Base-by-base conservation (phyloP, 257 asterid species). In the Solanum medicagineum region DNA sequence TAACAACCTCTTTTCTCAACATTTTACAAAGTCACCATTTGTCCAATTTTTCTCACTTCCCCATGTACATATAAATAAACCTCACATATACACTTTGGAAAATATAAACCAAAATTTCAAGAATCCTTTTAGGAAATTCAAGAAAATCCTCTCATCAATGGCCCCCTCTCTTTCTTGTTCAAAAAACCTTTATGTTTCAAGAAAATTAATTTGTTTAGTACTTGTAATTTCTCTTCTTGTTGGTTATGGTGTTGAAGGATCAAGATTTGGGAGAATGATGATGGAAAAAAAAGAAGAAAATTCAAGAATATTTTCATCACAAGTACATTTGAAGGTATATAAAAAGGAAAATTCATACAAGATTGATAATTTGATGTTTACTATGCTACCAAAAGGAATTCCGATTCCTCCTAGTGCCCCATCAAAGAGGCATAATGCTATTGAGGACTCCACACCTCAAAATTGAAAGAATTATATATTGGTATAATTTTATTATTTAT, bases 341-440 rank as follows among this genome's bases (percentile, higher is more conserved):
- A 73, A 81, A 55, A 36, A 26, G 29, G 85, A 83, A 68, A 56
- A 84, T 53, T 42, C 56, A 15, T 6, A 66, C 63, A 53, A 77
- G 55, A 55, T 26, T 15, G 73, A 77, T 47, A 84, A 75, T 44
- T 44, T 90, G 57, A 22, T 88, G 6, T 90, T 56, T 51, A 69
- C 42, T 44, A 10, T 68, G 20, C 47, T 88, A 15, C 90, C 91
- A 0, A 89, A 89, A 59, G 90, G 90, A 44, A 1, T 70, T 24
- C 69, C 84, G 7, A 68, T 87, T 68, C 75, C 91, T 80, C 91
- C 91, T 81, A 85, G 90, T 22, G 91, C 85, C 14, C 91, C 91
- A 7, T 85, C 89, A 14, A 84, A 87, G 15, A 86, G 91, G 80
- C 91, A 89, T 74, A 88, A 90, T 57, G 68, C 81, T 63, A 20